phyloP scores from a whole-genome alignment of 192 early-diverging fungal genomes.

The Funneliformis geosporum region DNA sequence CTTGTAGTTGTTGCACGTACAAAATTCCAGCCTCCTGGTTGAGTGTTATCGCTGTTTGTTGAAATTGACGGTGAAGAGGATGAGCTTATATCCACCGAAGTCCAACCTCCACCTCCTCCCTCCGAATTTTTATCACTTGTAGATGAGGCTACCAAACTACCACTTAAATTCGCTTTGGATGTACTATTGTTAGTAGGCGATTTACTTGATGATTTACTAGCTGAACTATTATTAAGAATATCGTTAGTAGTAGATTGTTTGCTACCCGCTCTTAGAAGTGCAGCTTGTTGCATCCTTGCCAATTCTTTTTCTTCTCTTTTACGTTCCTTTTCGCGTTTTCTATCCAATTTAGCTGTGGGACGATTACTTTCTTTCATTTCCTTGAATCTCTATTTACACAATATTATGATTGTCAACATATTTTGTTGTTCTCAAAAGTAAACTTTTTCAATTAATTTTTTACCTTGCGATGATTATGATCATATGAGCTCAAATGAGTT shows the following conservation, averaged over 20 bases:
- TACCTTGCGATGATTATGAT: slow-evolving; percentile 79
- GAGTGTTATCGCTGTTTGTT: neutral
- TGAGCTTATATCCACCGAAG: neutral
- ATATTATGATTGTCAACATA: no score
- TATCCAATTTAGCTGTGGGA: slow-evolving; percentile 40
- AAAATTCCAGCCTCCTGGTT: slow-evolving; percentile 1
- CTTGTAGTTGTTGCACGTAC: slow-evolving; percentile 10
- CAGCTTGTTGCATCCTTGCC: slow-evolving; percentile 64
- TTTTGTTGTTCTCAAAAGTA: neutral
- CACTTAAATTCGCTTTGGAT: no score
- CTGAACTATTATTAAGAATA: neutral
- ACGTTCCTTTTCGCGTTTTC: slow-evolving; percentile 64
- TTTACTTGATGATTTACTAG: neutral
- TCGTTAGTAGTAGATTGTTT: neutral
- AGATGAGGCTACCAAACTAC: no score
- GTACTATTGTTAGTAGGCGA: neutral
- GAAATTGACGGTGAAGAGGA: no score
- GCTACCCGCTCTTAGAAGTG: slow-evolving; percentile 46
- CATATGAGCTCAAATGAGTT: slow-evolving; percentile 72
- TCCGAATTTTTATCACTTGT: neutral
- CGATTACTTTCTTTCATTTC: slow-evolving; percentile 69
- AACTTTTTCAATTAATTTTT: neutral
- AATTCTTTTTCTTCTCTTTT: slow-evolving; percentile 70
- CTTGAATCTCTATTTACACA: slow-evolving; percentile 62
- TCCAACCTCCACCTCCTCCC: neutral